A percentile compares a stretch with the other conserved stretches of the same genome.
Conservation (phyloP, 371 early-diverging fungal species). For the Saksenaea oblongispora region DNA sequence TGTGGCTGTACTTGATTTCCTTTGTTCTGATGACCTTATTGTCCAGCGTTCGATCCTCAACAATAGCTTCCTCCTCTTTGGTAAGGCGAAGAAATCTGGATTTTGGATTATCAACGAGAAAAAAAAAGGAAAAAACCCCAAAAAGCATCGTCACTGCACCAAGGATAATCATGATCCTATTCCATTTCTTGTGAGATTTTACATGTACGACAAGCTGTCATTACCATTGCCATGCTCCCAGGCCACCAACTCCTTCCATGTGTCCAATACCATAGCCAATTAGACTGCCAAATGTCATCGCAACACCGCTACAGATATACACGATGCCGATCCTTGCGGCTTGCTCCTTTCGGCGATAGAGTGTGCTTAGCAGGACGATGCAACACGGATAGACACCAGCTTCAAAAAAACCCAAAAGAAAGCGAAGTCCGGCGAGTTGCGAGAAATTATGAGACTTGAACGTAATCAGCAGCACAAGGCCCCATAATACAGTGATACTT, state of each 20-base stretch:
- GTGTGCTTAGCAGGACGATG: slow-evolving; percentile 22
- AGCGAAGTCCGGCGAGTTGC: slow-evolving; percentile 26
- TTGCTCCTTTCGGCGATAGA: slow-evolving; percentile 35
- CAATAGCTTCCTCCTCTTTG: slow-evolving; percentile 19
- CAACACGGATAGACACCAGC: slow-evolving; percentile 31
- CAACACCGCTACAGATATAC: slow-evolving; percentile 13
- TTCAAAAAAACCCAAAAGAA: slow-evolving; percentile 37
- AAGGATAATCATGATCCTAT: slow-evolving; percentile 2
- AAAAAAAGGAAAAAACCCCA: slow-evolving; percentile 13
- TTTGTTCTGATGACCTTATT: slow-evolving; percentile 29
- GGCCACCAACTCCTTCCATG: slow-evolving; percentile 16
- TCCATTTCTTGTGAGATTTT: neutral
- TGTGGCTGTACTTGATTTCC: slow-evolving; percentile 29
- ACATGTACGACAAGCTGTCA: neutral
- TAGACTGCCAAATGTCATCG: slow-evolving; percentile 56
- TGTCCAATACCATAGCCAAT: slow-evolving; percentile 53
- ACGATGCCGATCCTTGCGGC: slow-evolving; percentile 24
- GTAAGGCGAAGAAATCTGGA: slow-evolving; percentile 18
- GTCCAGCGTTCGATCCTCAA: slow-evolving; percentile 27
- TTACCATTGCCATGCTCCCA: slow-evolving; percentile 24
- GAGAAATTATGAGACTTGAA: slow-evolving; percentile 20
- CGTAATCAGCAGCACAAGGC: slow-evolving; percentile 13
- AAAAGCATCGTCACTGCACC: slow-evolving; percentile 19
- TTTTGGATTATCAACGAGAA: slow-evolving; percentile 24
- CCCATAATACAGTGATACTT: slow-evolving; percentile 30